These are phyloP conservation scores for Leishmania aethiopica DNA, from an alignment of 208 protist genomes.

Conservation along the genomic window DNA sequence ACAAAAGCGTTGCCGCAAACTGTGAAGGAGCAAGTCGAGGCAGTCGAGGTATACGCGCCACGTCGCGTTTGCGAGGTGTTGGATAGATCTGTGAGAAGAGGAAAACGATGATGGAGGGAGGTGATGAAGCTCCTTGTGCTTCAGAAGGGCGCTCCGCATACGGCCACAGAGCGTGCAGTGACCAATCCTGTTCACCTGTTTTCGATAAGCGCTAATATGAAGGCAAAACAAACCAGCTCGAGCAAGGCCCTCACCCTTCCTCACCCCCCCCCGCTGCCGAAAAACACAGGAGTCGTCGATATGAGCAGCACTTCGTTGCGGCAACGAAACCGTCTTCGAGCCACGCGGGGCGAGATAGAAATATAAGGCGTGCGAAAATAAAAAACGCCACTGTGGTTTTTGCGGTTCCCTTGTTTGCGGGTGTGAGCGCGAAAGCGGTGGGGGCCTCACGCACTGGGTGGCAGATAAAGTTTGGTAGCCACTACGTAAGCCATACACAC, in stretches of 20 bases:
- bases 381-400: not conserved
- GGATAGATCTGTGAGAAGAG: not conserved
- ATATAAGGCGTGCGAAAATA: not conserved
- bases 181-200: not conserved
- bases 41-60: not conserved
- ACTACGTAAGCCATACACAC: not conserved
- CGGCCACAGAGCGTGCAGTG: not conserved
- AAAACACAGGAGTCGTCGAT: not conserved
- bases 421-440: not conserved
- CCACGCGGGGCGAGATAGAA: too few relatives aligned
- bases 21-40: not conserved
- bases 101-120: not conserved
- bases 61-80: not conserved
- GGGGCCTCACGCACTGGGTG: not conserved
- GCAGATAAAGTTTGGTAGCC: not conserved
- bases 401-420: not conserved
- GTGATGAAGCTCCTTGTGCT: constrained; percentile 1
- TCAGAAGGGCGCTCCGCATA: not conserved
- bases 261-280: not conserved
- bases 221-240: not conserved
- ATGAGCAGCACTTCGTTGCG: not conserved
- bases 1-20: too few relatives aligned
- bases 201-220: not conserved
- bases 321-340: not conserved
- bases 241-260: too few relatives aligned